Conservation (phyloP, 371 early-diverging fungal genomes). For the Rhizopus delemar region DNA sequence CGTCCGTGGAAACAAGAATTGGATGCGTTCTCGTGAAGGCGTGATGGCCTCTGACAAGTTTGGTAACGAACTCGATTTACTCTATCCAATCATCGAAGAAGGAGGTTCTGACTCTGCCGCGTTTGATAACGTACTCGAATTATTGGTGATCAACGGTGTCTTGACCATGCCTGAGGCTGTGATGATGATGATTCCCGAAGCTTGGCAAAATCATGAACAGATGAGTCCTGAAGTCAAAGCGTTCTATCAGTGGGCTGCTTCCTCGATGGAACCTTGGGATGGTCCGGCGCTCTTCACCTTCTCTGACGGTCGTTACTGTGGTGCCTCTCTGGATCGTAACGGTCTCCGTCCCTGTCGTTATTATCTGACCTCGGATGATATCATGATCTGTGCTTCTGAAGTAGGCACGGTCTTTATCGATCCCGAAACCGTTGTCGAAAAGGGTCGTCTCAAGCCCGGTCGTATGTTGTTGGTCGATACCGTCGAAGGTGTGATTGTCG, state of each 20-base stretch:
- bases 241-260: slow-evolving; percentile 96
- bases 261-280: slow-evolving; percentile 98
- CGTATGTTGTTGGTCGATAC: slow-evolving; percentile 97
- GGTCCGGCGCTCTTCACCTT: slow-evolving; percentile 97
- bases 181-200: slow-evolving; percentile 98
- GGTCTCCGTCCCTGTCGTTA: slow-evolving; percentile 96
- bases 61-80: slow-evolving; percentile 73
- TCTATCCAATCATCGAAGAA: slow-evolving; percentile 94
- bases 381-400: slow-evolving; percentile 97
- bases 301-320: slow-evolving; percentile 94
- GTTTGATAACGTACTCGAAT: slow-evolving; percentile 94
- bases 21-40: slow-evolving; percentile 97
- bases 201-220: slow-evolving; percentile 88
- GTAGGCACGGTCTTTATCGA: slow-evolving; percentile 88
- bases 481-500: slow-evolving; percentile 85
- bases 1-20: slow-evolving; percentile 96
- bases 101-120: slow-evolving; percentile 97
- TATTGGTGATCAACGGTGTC: slow-evolving; percentile 87
- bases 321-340: slow-evolving; percentile 94
- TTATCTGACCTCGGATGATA: slow-evolving; percentile 87
- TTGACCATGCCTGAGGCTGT: slow-evolving; percentile 92
- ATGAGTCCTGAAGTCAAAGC: slow-evolving; percentile 87
- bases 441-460: slow-evolving; percentile 96
- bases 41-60: slow-evolving; percentile 84
- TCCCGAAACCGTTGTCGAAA: slow-evolving; percentile 78